phyloP scores from a whole-genome alignment of 2,329 filamentous ascomycete genomes.

The Paracoccidioides lutzii region DNA sequence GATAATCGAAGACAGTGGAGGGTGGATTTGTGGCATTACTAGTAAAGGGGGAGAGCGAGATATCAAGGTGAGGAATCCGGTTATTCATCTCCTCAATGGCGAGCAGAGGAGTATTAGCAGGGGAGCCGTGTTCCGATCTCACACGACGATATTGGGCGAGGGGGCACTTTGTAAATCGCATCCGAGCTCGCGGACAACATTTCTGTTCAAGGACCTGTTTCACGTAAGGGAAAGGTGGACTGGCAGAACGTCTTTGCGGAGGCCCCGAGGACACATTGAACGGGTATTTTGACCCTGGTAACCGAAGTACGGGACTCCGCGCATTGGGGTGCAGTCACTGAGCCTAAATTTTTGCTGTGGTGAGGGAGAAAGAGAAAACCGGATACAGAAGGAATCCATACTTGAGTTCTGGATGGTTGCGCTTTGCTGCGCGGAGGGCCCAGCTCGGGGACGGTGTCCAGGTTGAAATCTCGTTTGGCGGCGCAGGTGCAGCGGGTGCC shows the following conservation, averaged over 20 bases:
- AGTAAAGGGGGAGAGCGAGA: conserved; percentile 28
- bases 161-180: conserved; percentile 19
- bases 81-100: conserved; percentile 23
- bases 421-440: conserved; percentile 29
- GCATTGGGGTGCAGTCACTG: too few species aligned
- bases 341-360: too few species aligned
- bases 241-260: too few species aligned
- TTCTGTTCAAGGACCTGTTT: conserved; percentile 18
- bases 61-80: conserved; percentile 27
- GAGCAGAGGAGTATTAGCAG: conserved; percentile 23
- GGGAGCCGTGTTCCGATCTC: conserved; percentile 37
- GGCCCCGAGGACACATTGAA: too few species aligned
- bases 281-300: too few species aligned
- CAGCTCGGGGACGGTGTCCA: conserved; percentile 38
- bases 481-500: conserved; percentile 13
- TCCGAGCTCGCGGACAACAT: conserved; percentile 19
- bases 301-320: too few species aligned
- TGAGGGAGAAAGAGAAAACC: too few species aligned
- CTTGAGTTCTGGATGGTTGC: too few species aligned
- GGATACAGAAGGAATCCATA: too few species aligned
- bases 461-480: conserved; percentile 31
- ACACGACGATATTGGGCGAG: conserved; percentile 24
- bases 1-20: conserved; percentile 23
- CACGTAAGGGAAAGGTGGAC: conserved; percentile 30
- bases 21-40: conserved; percentile 21